These are phyloP conservation scores for Ophiocordyceps robertsii DNA, from an alignment of 2,329 filamentous ascomycete genomes.

Conservation along the genomic window DNA sequence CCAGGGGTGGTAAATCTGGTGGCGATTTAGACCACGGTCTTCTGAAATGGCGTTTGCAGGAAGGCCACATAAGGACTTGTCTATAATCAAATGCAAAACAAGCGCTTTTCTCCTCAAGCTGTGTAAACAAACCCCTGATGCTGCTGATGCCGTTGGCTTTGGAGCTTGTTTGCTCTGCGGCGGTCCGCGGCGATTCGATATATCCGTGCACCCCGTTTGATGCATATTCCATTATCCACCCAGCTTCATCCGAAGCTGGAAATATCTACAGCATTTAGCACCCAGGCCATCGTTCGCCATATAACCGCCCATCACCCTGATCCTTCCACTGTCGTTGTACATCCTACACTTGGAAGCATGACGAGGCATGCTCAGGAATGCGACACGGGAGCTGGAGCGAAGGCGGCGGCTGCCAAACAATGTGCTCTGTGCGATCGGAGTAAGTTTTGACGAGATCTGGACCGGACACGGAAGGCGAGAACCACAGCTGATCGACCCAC, in stretches of 20 bases:
- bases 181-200: no score
- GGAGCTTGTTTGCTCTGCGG: no score
- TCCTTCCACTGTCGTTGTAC: not conserved
- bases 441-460: constrained; percentile 3
- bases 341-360: constrained; percentile 13
- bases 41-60: no score
- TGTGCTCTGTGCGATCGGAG: constrained; percentile 9
- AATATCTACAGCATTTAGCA: no score
- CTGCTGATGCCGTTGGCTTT: no score
- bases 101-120: no score
- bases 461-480: not conserved
- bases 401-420: constrained; percentile 13
- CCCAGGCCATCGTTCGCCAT: not conserved
- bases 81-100: no score
- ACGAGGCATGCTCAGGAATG: constrained; percentile 23
- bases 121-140: no score
- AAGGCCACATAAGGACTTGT: no score
- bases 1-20: not conserved
- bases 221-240: constrained; percentile 7
- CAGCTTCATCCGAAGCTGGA: no score
- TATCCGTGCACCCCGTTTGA: constrained; percentile 9
- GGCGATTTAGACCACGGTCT: no score
- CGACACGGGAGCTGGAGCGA: constrained; percentile 16
- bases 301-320: not conserved
- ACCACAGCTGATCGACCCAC: not conserved